phyloP scores from a whole-genome alignment of 2,329 filamentous ascomycete species.

The Colletotrichum lini region DNA sequence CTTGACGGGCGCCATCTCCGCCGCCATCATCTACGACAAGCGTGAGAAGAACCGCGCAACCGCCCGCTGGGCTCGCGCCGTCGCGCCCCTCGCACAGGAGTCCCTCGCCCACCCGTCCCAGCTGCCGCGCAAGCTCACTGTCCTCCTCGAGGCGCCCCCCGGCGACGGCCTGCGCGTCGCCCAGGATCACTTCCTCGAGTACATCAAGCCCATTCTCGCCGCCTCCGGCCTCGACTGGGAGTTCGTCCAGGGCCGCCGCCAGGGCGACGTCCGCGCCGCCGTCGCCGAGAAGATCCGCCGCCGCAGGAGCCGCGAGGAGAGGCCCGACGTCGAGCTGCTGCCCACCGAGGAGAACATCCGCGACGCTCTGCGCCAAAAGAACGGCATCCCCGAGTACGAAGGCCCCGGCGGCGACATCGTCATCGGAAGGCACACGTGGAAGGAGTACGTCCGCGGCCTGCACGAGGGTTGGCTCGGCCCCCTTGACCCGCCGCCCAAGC shows the following conservation, averaged over 20 bases:
- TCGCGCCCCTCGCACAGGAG: constrained; percentile 87
- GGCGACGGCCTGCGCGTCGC: constrained; percentile 86
- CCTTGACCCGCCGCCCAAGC: constrained; percentile 71
- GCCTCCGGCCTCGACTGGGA: constrained; percentile 96
- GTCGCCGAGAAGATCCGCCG: constrained; percentile 90
- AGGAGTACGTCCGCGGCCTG: constrained; percentile 92
- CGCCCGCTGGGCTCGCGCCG: constrained; percentile 87
- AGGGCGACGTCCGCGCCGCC: constrained; percentile 92
- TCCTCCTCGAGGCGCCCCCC: constrained; percentile 89
- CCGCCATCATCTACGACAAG: constrained; percentile 91
- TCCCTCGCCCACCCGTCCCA: constrained; percentile 76
- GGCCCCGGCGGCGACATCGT: constrained; percentile 88
- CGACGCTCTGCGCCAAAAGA: constrained; percentile 73
- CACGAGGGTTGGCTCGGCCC: constrained; percentile 98
- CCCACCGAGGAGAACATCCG: constrained; percentile 72
- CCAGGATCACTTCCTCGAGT: constrained; percentile 97
- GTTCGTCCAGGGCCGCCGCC: constrained; percentile 90
- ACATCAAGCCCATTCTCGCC: constrained; percentile 92
- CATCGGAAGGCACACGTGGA: constrained; percentile 94
- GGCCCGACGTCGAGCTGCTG: constrained; percentile 63
- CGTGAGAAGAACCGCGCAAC: constrained; percentile 89
- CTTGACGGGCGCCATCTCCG: constrained; percentile 82
- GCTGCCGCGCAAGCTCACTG: constrained; percentile 86
- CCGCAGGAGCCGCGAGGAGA: constrained; percentile 71
- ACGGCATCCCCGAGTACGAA: constrained; percentile 78